Evolutionary conservation across 805 yeast genomes (phyloP), one percentile per base, ranked within the genome.

Genomic region (Candida ulmi): DNA sequence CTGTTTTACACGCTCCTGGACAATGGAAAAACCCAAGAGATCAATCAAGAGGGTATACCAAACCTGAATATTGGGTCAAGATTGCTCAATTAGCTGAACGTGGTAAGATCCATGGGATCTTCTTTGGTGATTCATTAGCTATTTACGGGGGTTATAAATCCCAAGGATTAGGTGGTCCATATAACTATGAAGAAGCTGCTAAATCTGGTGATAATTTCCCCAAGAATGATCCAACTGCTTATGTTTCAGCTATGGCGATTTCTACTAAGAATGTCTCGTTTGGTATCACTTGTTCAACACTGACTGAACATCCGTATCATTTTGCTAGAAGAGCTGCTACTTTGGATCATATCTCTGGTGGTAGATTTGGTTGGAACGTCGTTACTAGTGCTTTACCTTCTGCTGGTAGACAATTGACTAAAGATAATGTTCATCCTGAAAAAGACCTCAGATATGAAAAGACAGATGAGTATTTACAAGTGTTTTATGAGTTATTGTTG

Each of bases 1-100:
- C 34, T 11, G 34, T 31, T 11, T n/a, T 31, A n/a, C 34, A 31
- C 13, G 34, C 34, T 13, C 34, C 34, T 19, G 34, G 34, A 8
- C 34, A 31, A 31, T 31, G 34, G 34, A 31, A 26, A 31, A 31
- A 31, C 17, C 34, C 34, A 31, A 31, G 34, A 31, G 34, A 31
- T 21, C 24, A 31, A n/a, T 31, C 34, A 3, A 31, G 34, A 31
- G 26, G 17, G 5, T 31, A 31, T n/a, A 19, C 25, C 17, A 31
- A 18, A 19, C 17, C 34, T 12, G 34, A 31, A n/a, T 31, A 31
- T 26, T 31, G 34, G 34, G 25, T 31, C 26, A 31, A 31, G 19
- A 13, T 31, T 26, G 34, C 34, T 3, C 34, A 21, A 19, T 13
- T 31, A 5, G 34, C 34, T 5, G 34, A 31, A n/a, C 5, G 34